These are phyloP conservation scores for Triangularia verruculosa DNA, from an alignment of 2,329 filamentous ascomycete species.

Conservation along the genomic window DNA sequence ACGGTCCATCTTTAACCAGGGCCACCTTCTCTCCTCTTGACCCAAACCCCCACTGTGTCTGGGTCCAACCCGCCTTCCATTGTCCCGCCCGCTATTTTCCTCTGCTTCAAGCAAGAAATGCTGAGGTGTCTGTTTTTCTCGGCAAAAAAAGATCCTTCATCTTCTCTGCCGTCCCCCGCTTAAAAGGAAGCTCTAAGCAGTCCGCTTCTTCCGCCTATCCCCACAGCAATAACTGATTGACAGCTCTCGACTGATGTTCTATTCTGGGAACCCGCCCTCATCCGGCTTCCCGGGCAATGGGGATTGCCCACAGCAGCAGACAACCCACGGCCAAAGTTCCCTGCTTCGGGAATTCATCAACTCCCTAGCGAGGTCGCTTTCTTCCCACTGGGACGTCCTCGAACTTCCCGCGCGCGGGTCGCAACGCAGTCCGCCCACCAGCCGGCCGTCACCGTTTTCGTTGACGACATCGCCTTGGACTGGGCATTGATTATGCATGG, in stretches of 20 bases:
- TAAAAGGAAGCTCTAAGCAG: not conserved
- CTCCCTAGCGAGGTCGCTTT: not conserved
- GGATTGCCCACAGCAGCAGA: not conserved
- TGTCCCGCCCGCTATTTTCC: slow-evolving; percentile 2
- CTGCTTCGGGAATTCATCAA: not conserved
- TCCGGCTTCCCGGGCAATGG: not conserved
- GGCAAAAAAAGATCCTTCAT: not conserved
- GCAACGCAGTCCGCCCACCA: not conserved
- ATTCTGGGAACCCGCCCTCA: not conserved
- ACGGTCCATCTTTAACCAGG: not conserved
- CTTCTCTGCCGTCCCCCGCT: slow-evolving; percentile 1
- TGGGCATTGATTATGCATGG: not conserved
- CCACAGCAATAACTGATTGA: not conserved
- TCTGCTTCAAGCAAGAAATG: not conserved
- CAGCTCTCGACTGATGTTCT: not conserved
- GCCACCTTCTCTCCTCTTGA: not conserved
- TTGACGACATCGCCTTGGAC: not conserved
- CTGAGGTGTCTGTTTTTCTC: not conserved
- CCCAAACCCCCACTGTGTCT: not conserved
- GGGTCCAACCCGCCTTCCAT: slow-evolving; percentile 4
- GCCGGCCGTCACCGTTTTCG: not conserved
- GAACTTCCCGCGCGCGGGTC: not conserved
- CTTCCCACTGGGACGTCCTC: not conserved
- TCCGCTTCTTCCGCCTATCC: not conserved
- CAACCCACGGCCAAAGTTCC: not conserved